phyloP scores from a whole-genome alignment of 371 early-diverging fungal genomes.

The Rhizopus delemar region DNA sequence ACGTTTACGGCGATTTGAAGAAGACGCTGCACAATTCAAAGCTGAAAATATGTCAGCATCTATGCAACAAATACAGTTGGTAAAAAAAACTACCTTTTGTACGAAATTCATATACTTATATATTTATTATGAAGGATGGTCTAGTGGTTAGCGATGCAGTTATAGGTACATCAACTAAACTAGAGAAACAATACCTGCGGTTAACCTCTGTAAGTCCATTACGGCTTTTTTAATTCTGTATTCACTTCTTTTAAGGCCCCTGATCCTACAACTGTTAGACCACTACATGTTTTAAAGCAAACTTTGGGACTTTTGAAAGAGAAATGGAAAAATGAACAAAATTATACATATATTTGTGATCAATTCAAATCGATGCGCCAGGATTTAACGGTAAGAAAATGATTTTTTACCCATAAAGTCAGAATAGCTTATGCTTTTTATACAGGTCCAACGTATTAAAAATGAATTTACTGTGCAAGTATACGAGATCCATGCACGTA shows the following conservation, averaged over 20 bases:
- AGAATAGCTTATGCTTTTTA: neutral
- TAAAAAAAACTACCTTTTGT: neutral
- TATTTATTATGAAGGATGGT: constrained; percentile 48
- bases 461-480: constrained; percentile 89
- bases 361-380: constrained; percentile 95
- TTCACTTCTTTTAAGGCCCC: constrained; percentile 65
- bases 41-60: constrained; percentile 13
- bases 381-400: constrained; percentile 78
- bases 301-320: constrained; percentile 74
- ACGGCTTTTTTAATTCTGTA: neutral
- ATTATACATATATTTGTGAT: constrained; percentile 92
- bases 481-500: constrained; percentile 92
- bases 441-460: constrained; percentile 83
- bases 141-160: constrained; percentile 80
- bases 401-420: neutral
- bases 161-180: constrained; percentile 79
- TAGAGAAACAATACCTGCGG: constrained; percentile 91
- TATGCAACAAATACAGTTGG: constrained; percentile 13
- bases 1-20: constrained; percentile 53
- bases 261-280: constrained; percentile 89
- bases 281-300: constrained; percentile 71
- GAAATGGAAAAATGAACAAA: constrained; percentile 79
- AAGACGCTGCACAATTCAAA: constrained; percentile 27
- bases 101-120: no score
- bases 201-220: constrained; percentile 81